Evolutionary conservation across 306 rosid genomes (phyloP), one percentile per base, ranked within the genome.

Genomic region (Potentilla sterilis): DNA sequence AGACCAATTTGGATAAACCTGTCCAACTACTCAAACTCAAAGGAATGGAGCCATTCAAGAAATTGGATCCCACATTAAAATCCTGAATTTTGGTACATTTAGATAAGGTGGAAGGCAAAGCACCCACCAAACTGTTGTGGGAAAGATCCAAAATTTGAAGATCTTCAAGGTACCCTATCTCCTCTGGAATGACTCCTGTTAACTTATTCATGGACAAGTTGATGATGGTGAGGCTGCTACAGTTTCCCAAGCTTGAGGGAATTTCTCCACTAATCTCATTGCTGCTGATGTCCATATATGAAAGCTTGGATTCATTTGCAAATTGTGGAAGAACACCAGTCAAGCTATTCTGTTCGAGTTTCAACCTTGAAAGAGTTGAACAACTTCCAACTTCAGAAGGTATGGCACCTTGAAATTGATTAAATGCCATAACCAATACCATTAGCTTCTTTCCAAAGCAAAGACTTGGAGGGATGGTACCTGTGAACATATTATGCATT

Each of bases 1-100:
- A 73, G 73, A 83, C 71, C 72, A 92, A 79, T 5, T 87, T 79
- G 3, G 83, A 72, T 47, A 95, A 59, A 72, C 2, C 71, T 2
- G 66, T 82, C 97, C 96, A 92, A 54, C 84, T 95, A 70, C 69
- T 67, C 70, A 90, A 75, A 72, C 87, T 85, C 24, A 57, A 81
- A 19, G 96, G 92, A 55, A 95, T 66, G 6, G 90, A 83, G 74
- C 96, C 95, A 68, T 86, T 94, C 73, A 94, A 67, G 75, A 78
- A 77, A 83, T 90, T 95, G 80, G 87, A 92, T 46, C 96, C 95
- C 52, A 80, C 96, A 73, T 88, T 89, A 72, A 92, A 86, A 8
- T 6, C 15, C 28, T 63, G 80, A 85, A 95, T 32, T 69, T 79
- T 87, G 62, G 78, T 62, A 78, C 95, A 91, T 9, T 81, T 81